These are phyloP conservation scores for Zanthoxylum bungeanum DNA, from an alignment of 345 rosid species.

Conservation along the genomic window DNA sequence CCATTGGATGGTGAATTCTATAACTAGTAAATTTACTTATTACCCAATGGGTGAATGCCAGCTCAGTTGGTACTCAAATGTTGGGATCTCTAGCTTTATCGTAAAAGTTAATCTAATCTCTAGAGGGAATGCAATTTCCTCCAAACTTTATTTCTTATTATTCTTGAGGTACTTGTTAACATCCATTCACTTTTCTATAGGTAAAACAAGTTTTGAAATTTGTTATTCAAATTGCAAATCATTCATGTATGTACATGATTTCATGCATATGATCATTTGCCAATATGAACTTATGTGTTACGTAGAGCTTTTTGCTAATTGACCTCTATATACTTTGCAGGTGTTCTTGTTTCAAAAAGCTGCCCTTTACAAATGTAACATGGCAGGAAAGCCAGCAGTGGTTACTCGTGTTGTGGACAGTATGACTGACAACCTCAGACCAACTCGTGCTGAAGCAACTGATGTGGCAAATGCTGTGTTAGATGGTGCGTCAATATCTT, in stretches of 20 bases:
- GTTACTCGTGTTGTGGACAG: conserved; percentile 97
- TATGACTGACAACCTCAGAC: conserved; percentile 93
- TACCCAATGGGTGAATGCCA: no score
- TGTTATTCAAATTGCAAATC: background rate
- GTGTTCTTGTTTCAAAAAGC: conserved; percentile 95
- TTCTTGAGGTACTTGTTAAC: background rate
- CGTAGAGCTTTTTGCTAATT: conserved; percentile 13
- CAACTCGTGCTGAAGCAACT: conserved; percentile 98
- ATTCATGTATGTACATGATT: no score
- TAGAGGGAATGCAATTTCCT: background rate
- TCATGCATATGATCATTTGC: background rate
- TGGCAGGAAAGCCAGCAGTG: conserved; percentile 98
- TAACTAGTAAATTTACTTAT: no score
- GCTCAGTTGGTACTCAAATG: no score
- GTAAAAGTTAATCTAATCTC: background rate
- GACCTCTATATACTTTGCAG: conserved; percentile 35
- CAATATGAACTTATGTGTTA: background rate
- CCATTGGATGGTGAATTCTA: no score
- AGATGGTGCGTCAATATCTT: conserved; percentile 52
- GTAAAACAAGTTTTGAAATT: background rate
- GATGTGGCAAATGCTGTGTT: conserved; percentile 99
- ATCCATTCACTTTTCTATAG: background rate
- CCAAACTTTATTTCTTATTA: background rate
- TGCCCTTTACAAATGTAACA: conserved; percentile 94
- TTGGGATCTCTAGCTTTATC: no score